phyloP scores from a whole-genome alignment of 768 basidiomycete species.

The Leccinum ochraceum region DNA sequence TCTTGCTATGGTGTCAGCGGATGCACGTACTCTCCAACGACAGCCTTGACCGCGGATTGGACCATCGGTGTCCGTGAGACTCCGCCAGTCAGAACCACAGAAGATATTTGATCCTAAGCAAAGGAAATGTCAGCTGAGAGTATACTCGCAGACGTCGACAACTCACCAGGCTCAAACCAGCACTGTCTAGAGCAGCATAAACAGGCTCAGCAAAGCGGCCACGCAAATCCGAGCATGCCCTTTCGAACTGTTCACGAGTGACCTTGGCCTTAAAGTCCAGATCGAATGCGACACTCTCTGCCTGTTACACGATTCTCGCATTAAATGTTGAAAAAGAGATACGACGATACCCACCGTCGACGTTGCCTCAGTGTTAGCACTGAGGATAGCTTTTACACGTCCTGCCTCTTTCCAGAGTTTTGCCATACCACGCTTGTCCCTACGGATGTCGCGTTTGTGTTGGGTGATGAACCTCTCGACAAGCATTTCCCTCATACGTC shows the following conservation, averaged over 20 bases:
- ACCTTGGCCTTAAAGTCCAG: constrained; percentile 86
- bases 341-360: constrained; percentile 54
- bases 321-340: constrained; percentile 1
- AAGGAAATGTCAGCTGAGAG: not conserved
- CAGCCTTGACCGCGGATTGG: constrained; percentile 72
- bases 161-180: constrained; percentile 67
- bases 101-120: constrained; percentile 73
- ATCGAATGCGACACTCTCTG: constrained; percentile 89
- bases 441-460: constrained; percentile 64
- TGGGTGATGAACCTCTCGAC: constrained; percentile 72
- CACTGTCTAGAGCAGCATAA: constrained; percentile 63
- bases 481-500: constrained; percentile 78
- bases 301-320: constrained; percentile 38
- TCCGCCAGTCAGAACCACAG: constrained; percentile 93
- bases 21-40: constrained; percentile 72
- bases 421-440: constrained; percentile 83
- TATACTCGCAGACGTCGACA: not conserved
- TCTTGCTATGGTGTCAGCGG: not conserved
- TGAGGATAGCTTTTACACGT: constrained; percentile 88
- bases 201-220: constrained; percentile 69
- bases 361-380: constrained; percentile 83
- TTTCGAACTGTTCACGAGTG: constrained; percentile 78
- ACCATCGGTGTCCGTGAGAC: constrained; percentile 87
- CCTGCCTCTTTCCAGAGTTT: constrained; percentile 94
- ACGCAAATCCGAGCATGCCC: constrained; percentile 65